Evolutionary conservation across 441 rosid genomes (phyloP).

Genomic region (Breynia disticha): DNA sequence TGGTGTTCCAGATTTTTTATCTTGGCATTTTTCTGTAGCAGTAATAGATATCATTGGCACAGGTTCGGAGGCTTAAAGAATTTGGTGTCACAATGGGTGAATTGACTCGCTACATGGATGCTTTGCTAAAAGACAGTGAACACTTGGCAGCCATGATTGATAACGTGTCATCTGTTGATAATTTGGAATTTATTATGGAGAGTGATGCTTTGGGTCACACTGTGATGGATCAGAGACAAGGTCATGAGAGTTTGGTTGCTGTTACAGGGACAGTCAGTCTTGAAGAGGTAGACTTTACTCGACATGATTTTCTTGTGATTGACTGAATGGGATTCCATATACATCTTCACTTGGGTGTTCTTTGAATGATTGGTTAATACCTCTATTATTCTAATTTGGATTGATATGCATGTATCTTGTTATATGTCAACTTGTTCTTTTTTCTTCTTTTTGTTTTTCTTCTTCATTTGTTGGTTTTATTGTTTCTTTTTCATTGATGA

Average conservation of each 20-base stretch:
- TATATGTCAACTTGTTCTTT: neutral
- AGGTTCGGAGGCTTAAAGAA: conserved; percentile 98
- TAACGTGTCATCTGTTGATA: conserved; percentile 97
- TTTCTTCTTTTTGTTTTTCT: too few species aligned
- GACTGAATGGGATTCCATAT: neutral
- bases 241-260: conserved; percentile 86
- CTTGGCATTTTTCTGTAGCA: conserved; percentile 5
- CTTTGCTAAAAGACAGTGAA: conserved; percentile 95
- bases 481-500: too few species aligned
- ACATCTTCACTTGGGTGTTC: neutral
- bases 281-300: conserved; percentile 56
- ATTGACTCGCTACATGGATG: conserved; percentile 95
- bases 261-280: conserved; percentile 88
- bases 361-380: neutral
- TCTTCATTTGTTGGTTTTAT: too few species aligned
- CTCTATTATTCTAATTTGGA: too few species aligned
- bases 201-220: conserved; percentile 92
- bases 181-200: conserved; percentile 97
- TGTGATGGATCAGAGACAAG: conserved; percentile 97
- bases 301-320: neutral
- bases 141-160: conserved; percentile 98
- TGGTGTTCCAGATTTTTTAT: neutral
- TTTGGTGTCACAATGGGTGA: conserved; percentile 99
- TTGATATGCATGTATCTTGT: neutral
- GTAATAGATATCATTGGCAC: conserved; percentile 8